Percentiles rank a stretch among this genome's conserved stretches.
Conservation (phyloP, 2,329 filamentous ascomycete genomes). For the Pestalotiopsis sp. region DNA sequence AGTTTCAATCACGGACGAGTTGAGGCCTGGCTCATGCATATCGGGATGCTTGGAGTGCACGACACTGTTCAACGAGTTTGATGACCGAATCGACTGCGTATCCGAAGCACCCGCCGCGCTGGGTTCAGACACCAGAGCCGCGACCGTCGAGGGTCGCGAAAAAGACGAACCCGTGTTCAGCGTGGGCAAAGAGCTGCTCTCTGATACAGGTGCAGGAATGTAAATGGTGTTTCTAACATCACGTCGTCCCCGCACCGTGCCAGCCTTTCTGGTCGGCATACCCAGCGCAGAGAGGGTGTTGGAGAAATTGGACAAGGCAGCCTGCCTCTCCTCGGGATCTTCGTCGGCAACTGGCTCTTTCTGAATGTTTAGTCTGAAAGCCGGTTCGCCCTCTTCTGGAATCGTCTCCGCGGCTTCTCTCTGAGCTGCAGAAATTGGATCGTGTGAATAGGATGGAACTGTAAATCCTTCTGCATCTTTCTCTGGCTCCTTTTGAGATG, state of each 20-base stretch:
- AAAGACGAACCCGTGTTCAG: conserved; percentile 38
- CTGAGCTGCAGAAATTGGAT: conserved; percentile 73
- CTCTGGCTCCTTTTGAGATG: conserved; percentile 42
- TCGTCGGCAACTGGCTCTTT: conserved; percentile 78
- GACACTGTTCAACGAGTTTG: conserved; percentile 73
- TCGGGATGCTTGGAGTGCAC: conserved; percentile 80
- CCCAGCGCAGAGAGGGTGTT: conserved; percentile 68
- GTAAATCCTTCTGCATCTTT: conserved; percentile 79
- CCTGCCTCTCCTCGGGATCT: conserved; percentile 72
- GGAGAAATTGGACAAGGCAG: conserved; percentile 74
- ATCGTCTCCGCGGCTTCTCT: conserved; percentile 53
- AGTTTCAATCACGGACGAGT: conserved; percentile 87
- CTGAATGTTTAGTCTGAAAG: conserved; percentile 80
- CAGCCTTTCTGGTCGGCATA: conserved; percentile 67
- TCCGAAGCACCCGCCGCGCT: conserved; percentile 68
- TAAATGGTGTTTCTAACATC: conserved; percentile 93
- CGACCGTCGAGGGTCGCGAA: conserved; percentile 49
- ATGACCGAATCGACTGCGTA: conserved; percentile 88
- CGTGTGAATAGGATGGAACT: conserved; percentile 64
- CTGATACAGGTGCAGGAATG: conserved; percentile 52
- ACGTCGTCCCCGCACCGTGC: conserved; percentile 83
- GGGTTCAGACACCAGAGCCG: conserved; percentile 64
- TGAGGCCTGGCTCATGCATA: conserved; percentile 76
- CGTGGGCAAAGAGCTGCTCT: conserved; percentile 31
- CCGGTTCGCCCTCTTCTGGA: conserved; percentile 61